Evolutionary conservation across 768 basidiomycete genomes (phyloP).

Genomic region (Chlorophyllum brunneum): DNA sequence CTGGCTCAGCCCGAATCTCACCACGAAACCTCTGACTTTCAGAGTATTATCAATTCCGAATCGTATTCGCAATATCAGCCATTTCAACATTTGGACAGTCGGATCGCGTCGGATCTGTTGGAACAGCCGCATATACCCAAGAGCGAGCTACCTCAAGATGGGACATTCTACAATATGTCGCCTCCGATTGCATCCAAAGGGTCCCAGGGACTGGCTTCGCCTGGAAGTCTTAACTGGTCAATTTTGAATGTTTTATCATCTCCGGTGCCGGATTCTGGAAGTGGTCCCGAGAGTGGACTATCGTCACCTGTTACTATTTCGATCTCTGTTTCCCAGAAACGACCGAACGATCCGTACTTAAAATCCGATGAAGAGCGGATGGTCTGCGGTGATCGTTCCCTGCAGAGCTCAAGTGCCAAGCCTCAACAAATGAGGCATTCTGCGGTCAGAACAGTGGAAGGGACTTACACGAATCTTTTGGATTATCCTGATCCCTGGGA

Average conservation of each 20-base stretch:
- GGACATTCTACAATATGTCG: too few relatives aligned
- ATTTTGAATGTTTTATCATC: too few relatives aligned
- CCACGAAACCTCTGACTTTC: too few relatives aligned
- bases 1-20: not conserved
- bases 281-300: not conserved
- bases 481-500: slow-evolving; percentile 11
- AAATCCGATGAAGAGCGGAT: not conserved
- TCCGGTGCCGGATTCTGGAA: not conserved
- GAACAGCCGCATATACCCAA: not conserved
- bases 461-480: not conserved
- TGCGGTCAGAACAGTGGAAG: not conserved
- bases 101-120: not conserved
- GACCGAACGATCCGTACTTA: not conserved
- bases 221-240: too few relatives aligned
- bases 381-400: too few relatives aligned
- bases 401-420: not conserved
- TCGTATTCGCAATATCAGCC: not conserved
- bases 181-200: not conserved
- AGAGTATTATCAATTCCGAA: not conserved
- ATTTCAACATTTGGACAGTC: not conserved
- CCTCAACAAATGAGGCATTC: too few relatives aligned
- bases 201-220: not conserved
- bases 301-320: not conserved
- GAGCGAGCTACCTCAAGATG: not conserved
- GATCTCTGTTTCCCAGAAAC: not conserved